Percentiles rank a stretch among this genome's conserved stretches.
These are phyloP conservation scores for Trichoderma sp. DNA, from an alignment of 2,329 filamentous ascomycete genomes.

Conservation along the genomic window DNA sequence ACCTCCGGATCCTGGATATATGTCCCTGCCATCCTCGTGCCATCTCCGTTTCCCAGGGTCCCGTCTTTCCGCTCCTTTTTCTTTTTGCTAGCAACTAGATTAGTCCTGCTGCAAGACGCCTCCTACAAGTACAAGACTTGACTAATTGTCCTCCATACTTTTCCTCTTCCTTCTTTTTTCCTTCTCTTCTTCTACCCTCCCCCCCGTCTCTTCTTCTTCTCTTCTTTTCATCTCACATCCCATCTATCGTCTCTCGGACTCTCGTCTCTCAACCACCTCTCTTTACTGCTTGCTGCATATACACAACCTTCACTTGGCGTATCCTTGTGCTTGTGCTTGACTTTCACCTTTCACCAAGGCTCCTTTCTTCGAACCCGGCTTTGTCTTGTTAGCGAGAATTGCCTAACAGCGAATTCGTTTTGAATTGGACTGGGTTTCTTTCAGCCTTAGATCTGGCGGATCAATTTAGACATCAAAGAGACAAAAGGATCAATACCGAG, in stretches of 20 bases:
- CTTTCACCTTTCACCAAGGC: neutral
- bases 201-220: neutral
- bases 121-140: conserved; percentile 13
- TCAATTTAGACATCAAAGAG: neutral
- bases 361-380: neutral
- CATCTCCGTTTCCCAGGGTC: conserved; percentile 21
- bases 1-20: conserved; percentile 14
- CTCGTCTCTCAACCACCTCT: neutral
- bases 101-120: conserved; percentile 19
- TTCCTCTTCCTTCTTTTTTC: conserved; percentile 14
- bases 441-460: neutral
- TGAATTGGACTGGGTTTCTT: neutral
- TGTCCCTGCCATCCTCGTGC: conserved; percentile 23
- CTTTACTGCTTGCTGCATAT: neutral
- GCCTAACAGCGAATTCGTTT: neutral
- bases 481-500: neutral
- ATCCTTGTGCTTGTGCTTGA: neutral
- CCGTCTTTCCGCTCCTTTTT: conserved; percentile 19
- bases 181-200: conserved; percentile 17
- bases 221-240: neutral
- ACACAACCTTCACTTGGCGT: conserved; percentile 12
- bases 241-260: conserved; percentile 18
- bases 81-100: conserved; percentile 12
- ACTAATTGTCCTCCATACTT: conserved; percentile 11
- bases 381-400: conserved; percentile 10